phyloP scores from a whole-genome alignment of 2,329 filamentous ascomycete species.

The Colletotrichum spinosum region DNA sequence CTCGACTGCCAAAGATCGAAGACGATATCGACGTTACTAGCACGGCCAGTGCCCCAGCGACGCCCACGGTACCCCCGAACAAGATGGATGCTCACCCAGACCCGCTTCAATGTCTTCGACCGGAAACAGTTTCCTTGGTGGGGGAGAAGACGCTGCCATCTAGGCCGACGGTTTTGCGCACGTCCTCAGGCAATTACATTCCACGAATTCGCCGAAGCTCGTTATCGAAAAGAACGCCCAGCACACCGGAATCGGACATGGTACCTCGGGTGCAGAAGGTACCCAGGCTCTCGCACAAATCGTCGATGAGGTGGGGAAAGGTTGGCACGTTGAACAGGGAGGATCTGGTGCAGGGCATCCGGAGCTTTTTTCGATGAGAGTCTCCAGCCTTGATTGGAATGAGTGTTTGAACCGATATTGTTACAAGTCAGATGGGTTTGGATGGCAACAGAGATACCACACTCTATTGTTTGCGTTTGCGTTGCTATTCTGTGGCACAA shows the following conservation, averaged over 20 bases:
- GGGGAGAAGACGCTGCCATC: slow-evolving; percentile 3
- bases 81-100: slow-evolving; percentile 25
- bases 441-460: slow-evolving; percentile 18
- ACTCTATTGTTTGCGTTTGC: slow-evolving; percentile 5
- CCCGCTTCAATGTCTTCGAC: slow-evolving; percentile 11
- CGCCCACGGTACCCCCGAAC: slow-evolving; percentile 20
- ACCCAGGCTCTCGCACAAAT: slow-evolving; percentile 39
- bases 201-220: slow-evolving; percentile 38
- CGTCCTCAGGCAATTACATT: slow-evolving; percentile 41
- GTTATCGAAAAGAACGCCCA: slow-evolving; percentile 38
- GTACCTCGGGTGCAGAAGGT: slow-evolving; percentile 29
- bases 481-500: slow-evolving; percentile 22
- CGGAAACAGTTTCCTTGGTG: slow-evolving; percentile 2
- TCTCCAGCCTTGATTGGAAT: background rate
- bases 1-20: slow-evolving; percentile 41
- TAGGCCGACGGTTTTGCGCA: slow-evolving; percentile 34
- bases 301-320: slow-evolving; percentile 51
- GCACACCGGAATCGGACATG: slow-evolving; percentile 44
- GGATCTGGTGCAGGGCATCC: slow-evolving; percentile 53
- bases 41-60: slow-evolving; percentile 31
- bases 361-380: slow-evolving; percentile 57
- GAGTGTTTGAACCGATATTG: background rate
- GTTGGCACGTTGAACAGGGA: slow-evolving; percentile 51
- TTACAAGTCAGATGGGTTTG: background rate
- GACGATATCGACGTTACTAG: slow-evolving; percentile 42